Base-by-base conservation (phyloP, 441 rosid genomes). In the Gossypium gossypioides region DNA sequence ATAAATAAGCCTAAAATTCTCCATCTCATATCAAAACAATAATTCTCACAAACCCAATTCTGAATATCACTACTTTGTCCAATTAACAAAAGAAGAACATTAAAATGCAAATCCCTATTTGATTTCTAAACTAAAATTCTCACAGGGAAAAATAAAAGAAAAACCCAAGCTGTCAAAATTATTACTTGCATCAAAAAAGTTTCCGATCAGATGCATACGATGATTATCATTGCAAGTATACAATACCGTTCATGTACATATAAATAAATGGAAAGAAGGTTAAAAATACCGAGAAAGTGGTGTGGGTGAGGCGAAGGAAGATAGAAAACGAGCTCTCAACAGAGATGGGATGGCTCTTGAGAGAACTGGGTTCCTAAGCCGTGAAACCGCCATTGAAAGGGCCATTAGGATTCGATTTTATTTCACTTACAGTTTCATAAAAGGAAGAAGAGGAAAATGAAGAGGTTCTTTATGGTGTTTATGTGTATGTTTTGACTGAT, bases 341-440 rank as follows among this genome's bases (percentile, higher is more conserved):
- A 91, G 82, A 32, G 87, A 88, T 69, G 84, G 83, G 37, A 87
- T 83, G 16, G 87, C 85, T 68, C 87, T 86, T 32, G 83, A 75
- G 83, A 87, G 82, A 84, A 80, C 84, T 52, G 88, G 87, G 78
- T 81, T 81, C 65, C 98, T 82, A 18, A 93, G 87, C 81, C 95
- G 93, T 16, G 92, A 91, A 83, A 91, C 88, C 78, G 95, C 91
- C 98, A 93, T 89, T 68, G 77, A 51, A 61, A 63, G 72, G 70
- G 40, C 77, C 64, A 29, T n/a, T 72, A 52, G 69, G 55, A 51
- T 60, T 25, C 7, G 29, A 44, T 44, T 68, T 9, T 46, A 24
- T n/a, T 21, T 8, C 34, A 56, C 15, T 56, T 25, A 55, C 60
- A 40, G 63, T 0, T 51, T 69, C 50, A 55, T 54, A 9, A 27